phyloP scores from a whole-genome alignment of 2,329 filamentous ascomycete genomes.

The Talaromyces sp. region DNA sequence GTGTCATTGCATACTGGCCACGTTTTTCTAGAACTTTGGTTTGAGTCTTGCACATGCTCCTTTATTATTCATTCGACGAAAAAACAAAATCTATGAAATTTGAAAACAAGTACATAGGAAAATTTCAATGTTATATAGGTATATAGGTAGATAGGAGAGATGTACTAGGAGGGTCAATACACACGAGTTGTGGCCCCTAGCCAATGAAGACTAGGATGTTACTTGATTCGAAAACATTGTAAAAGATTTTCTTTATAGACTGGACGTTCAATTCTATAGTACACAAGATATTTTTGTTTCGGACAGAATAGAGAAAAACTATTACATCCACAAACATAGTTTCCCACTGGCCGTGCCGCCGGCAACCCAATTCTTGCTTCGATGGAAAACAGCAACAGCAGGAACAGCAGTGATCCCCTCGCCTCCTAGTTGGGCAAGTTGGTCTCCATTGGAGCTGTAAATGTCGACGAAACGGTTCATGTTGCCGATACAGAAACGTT shows the following conservation, averaged over 20 bases:
- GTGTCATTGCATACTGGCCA: background rate
- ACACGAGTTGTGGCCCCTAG: background rate
- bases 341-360: conserved; percentile 90
- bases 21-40: background rate
- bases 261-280: background rate
- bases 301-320: background rate
- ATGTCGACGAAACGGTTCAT: conserved; percentile 98
- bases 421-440: conserved; percentile 81
- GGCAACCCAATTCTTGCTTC: conserved; percentile 81
- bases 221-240: background rate
- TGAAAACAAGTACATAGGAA: background rate
- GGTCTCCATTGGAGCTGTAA: conserved; percentile 73
- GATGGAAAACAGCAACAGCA: conserved; percentile 86
- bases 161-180: background rate
- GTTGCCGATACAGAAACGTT: conserved; percentile 89
- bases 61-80: background rate
- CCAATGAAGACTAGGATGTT: background rate
- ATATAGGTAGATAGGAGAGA: background rate
- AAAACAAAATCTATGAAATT: background rate
- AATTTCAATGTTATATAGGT: background rate
- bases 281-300: background rate
- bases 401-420: conserved; percentile 93
- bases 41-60: background rate
- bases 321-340: conserved; percentile 78
- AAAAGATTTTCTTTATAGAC: background rate